Base-by-base conservation (phyloP, 768 basidiomycete species). In the Roridomyces roridus region DNA sequence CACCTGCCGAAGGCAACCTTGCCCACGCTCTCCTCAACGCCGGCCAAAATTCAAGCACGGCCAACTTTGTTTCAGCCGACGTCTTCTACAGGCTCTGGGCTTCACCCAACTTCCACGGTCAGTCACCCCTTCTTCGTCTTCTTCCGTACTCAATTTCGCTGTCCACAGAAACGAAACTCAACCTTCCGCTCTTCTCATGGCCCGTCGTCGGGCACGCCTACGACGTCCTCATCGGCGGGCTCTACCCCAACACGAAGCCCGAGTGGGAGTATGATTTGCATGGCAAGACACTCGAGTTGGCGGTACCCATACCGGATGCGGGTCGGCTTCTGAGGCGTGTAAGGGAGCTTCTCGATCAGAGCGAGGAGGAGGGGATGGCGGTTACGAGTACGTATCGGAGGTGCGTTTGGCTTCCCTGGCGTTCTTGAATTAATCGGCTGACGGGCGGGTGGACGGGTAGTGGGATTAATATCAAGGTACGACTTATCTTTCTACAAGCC, bases 361-460 rank as follows among this genome's bases (percentile, higher is more conserved):
- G 70, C 2, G 71, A 68, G 12, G 67, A 65, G 24, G 69, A 72
- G 25, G 73, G 72, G 2, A 70, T 66, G 62, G 62, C 73, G 4
- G 72, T 76, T n/a, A 76, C 74, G 12, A 67, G 70, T 6, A 74
- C 72, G 6, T 74, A 74, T 56, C 67, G 72, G 46, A 74, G 72
- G 70, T 70, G 45, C 48, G 60, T 42, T 45, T 28, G 1, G 20
- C 36, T 18, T 17, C 35, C 25, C 25, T 28, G 25, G 41, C 20
- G 12, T 10, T 29, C 26, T 24, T 26, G 26, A 23, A 29, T 43
- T 24, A 20, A 18, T 35, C n/a, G 7, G 20, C 5, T 20, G n/a
- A 15, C 41, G 42, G 55, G 62, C 36, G 47, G 26, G 18, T 49
- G n/a, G n/a, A n/a, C n/a, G n/a, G 31, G n/a, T 5, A 69, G 72